Evolutionary conservation across 2,329 filamentous ascomycete species (phyloP), one percentile per base, ranked within the genome.

Genomic region (Xylaria polymorpha): DNA sequence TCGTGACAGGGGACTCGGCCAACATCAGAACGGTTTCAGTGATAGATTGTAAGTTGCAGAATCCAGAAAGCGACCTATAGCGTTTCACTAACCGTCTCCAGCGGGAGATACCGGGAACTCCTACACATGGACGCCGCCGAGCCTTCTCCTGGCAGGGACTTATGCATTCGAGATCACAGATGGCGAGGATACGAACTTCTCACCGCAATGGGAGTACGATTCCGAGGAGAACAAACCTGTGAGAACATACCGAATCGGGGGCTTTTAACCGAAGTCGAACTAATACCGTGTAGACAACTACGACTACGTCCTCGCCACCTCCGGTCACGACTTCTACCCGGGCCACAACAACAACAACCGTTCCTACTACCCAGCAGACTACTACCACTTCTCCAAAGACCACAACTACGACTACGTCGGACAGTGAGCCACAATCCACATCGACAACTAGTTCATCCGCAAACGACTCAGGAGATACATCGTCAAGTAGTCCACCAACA

Each of bases 121-220:
- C 3, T 68, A 60, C n/a, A 64, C 32, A 35, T 68, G 66, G 66
- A 68, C 61, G 25, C 66, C 66, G 10, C 46, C 61, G 7, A n/a
- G 51, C 15, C 48, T 46, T 25, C 55, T 67, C 9, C 43, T 53
- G 6, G 63, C 60, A 18, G 65, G 65, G 22, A 51, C 22, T 15
- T 67, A 67, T 55, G 60, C 37, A 2, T 67, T 67, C 29, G 5
- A 1, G 1, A 67, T 67, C 8, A 46, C 48, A 25, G 64, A 67
- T 18, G 51, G 43, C 7, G 32, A 43, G 6, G 29, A 20, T 15
- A 20, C n/a, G 20, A 67, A 63, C 29, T 67, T 58, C 29, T 67
- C 64, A 3, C n/a, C 53, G n/a, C 43, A 37, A n/a, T 67, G 64
- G 64, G 22, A 14, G 32, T 66, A 61, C 9, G 22, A n/a, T 56